Conservation (phyloP, 2,329 filamentous ascomycete species). For the Colletotrichum sp. region DNA sequence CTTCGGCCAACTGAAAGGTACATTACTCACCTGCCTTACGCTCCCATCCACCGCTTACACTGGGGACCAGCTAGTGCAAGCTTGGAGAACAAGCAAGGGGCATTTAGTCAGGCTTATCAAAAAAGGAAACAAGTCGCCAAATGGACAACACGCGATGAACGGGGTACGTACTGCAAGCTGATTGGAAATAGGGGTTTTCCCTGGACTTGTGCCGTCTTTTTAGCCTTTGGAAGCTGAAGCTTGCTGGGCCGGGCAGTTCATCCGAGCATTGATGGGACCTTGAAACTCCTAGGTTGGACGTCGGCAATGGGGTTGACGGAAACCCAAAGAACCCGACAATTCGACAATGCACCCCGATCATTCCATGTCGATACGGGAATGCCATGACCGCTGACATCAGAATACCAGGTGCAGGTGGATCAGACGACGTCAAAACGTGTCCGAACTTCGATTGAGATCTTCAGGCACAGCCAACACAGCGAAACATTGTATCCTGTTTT, state of each 20-base stretch:
- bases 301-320: background rate
- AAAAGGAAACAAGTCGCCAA: background rate
- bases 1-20: background rate
- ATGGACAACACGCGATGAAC: background rate
- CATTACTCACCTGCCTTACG: slow-evolving; percentile 1
- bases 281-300: background rate
- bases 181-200: background rate
- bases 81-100: background rate
- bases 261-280: background rate
- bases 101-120: background rate
- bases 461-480: background rate
- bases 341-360: background rate
- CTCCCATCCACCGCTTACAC: background rate
- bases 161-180: background rate
- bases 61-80: background rate
- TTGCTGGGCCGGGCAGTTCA: background rate
- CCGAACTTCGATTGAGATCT: slow-evolving; percentile 2
- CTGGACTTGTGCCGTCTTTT: background rate
- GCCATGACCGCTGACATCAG: slow-evolving; percentile 2
- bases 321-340: background rate
- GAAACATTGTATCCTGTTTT: background rate
- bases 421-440: slow-evolving; percentile 9
- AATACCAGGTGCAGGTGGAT: background rate
- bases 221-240: background rate
- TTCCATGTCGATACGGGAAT: background rate